Evolutionary conservation across 495 filamentous ascomycete species (phyloP), one percentile per base, ranked within the genome.

Genomic region (Xylaria curta): DNA sequence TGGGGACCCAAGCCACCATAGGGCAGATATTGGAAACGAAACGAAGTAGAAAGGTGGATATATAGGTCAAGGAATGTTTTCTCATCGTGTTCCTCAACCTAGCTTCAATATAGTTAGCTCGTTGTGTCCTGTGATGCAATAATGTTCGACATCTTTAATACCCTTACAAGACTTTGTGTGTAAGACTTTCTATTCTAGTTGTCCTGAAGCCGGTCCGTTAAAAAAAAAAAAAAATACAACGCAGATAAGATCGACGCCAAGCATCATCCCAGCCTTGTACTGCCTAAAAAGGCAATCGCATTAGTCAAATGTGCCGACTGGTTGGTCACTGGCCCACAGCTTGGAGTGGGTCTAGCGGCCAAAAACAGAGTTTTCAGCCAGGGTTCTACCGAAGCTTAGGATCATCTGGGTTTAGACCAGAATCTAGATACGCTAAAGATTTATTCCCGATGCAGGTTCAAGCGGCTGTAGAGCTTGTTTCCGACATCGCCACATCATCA

Each of bases 281-380:
- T 47, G 24, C 67, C 67, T 47, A 51, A 36, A 49, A 61, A 26
- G 65, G 65, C 65, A 61, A 49, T 69, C 15, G 21, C 36, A 51
- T 61, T 69, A 62, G 67, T 69, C 67, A 69, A 69, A 2, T 13
- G 17, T 28, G 67, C 38, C 54, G 10, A 24, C 38, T 61, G 67
- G 51, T 69, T 69, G 67, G 67, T 5, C 42, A 17, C 26, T 28
- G 40, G 28, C n/a, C 49, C n/a, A 38, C 28, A 12, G 15, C 40
- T 56, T 26, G 19, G 33, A 49, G 65, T 40, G 13, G 61, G 28
- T 13, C 42, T 33, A 2, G 42, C 33, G 56, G 19, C 15, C 21
- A 5, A 21, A 42, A 58, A 46, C 66, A 68, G 66, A 68, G 53
- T 68, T 68, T 68, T 68, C 66, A 59, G 36, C 31, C 21, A 28